phyloP scores from a whole-genome alignment of 1,284 basidiomycete genomes.

The Rhodotorula sp. region DNA sequence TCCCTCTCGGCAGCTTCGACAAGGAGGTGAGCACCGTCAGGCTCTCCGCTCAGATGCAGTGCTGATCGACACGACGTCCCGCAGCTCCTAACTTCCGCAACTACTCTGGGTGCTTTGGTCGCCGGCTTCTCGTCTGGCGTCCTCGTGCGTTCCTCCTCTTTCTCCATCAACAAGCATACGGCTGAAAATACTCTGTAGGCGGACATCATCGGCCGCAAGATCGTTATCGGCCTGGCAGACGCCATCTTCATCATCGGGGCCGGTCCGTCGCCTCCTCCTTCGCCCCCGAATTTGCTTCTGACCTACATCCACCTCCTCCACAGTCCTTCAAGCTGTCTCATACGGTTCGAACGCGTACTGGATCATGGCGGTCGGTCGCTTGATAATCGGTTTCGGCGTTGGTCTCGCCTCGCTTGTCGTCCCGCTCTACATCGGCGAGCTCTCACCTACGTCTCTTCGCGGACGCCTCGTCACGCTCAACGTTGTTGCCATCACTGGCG shows the following conservation, averaged over 20 bases:
- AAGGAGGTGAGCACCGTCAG: slow-evolving; percentile 28
- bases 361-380: slow-evolving; percentile 71
- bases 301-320: too few relatives aligned
- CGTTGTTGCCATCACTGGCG: slow-evolving; percentile 44
- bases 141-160: slow-evolving; percentile 60
- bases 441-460: slow-evolving; percentile 68
- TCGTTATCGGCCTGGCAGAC: slow-evolving; percentile 68
- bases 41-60: too few relatives aligned
- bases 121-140: slow-evolving; percentile 70
- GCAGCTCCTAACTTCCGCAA: slow-evolving; percentile 61
- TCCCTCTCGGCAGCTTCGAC: slow-evolving; percentile 25
- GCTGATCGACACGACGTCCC: not conserved
- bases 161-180: not conserved
- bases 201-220: slow-evolving; percentile 41
- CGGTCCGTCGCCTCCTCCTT: slow-evolving; percentile 22
- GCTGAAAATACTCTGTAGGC: slow-evolving; percentile 13
- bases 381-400: slow-evolving; percentile 64
- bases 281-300: not conserved
- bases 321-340: slow-evolving; percentile 60
- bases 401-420: slow-evolving; percentile 44
- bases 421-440: slow-evolving; percentile 73
- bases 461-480: slow-evolving; percentile 67
- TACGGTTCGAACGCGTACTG: slow-evolving; percentile 61
- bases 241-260: slow-evolving; percentile 73
- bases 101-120: slow-evolving; percentile 72